Conservation (phyloP, 805 yeast species). For the Starmerella stigmatis region DNA sequence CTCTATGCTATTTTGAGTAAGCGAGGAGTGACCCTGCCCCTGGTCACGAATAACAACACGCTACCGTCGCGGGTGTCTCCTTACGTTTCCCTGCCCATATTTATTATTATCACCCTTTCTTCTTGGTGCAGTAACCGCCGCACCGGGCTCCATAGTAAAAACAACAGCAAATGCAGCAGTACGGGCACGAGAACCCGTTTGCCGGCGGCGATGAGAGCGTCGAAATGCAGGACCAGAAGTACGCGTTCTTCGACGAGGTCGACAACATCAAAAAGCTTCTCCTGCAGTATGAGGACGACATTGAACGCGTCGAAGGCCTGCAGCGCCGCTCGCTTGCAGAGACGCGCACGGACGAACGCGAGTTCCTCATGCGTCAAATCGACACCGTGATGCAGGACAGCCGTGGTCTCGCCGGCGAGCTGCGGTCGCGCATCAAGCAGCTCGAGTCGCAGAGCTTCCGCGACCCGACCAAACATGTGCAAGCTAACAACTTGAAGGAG, state of each 20-base stretch:
- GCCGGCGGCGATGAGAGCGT: slow-evolving; percentile 16
- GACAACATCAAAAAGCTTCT: slow-evolving; percentile 57
- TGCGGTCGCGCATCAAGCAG: slow-evolving; percentile 65
- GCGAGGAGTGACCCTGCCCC: too few species aligned
- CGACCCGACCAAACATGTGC: slow-evolving; percentile 73
- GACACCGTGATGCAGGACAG: slow-evolving; percentile 70
- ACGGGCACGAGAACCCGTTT: slow-evolving; percentile 17
- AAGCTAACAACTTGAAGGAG: slow-evolving; percentile 79
- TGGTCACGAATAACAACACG: too few species aligned
- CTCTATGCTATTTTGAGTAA: too few species aligned
- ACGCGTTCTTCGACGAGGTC: slow-evolving; percentile 57
- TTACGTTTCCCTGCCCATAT: too few species aligned
- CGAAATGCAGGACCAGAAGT: slow-evolving; percentile 28
- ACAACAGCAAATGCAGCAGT: slow-evolving; percentile 11
- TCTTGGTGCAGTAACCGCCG: too few species aligned
- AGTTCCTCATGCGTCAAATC: slow-evolving; percentile 58
- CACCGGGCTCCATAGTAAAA: too few species aligned
- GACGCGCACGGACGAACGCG: slow-evolving; percentile 58
- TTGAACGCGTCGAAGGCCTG: slow-evolving; percentile 56
- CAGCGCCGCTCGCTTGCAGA: slow-evolving; percentile 65
- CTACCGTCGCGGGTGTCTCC: too few species aligned
- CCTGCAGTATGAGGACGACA: slow-evolving; percentile 56
- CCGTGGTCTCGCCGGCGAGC: slow-evolving; percentile 57
- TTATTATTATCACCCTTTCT: too few species aligned
- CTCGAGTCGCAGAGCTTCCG: slow-evolving; percentile 45